Conservation (phyloP, 306 rosid genomes). For the Medicago ruthenica region DNA sequence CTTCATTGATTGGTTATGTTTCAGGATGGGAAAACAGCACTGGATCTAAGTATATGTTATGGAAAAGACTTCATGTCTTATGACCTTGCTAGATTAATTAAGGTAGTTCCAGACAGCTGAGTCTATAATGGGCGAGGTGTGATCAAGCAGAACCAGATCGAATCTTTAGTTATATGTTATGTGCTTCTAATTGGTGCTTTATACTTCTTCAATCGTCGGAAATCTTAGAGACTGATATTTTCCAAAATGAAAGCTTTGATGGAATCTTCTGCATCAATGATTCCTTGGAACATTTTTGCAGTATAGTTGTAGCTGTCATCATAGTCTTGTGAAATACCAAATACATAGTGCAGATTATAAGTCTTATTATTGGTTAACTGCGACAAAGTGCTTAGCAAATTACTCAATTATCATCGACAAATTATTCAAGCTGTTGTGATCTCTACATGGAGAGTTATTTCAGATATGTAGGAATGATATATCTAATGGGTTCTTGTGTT, state of each 20-base stretch:
- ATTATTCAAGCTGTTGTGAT: not conserved
- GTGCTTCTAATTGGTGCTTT: conserved; percentile 25
- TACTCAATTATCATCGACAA: conserved; percentile 3
- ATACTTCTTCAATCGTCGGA: conserved; percentile 26
- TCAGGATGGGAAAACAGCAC: conserved; percentile 87
- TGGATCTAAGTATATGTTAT: conserved; percentile 82
- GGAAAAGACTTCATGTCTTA: conserved; percentile 90
- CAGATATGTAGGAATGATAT: not conserved
- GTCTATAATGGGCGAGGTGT: conserved; percentile 48
- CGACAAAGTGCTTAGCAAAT: conserved; percentile 18
- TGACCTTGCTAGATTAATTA: conserved; percentile 80
- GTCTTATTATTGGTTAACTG: not conserved
- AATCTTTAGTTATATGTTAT: conserved; percentile 26
- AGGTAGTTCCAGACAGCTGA: conserved; percentile 56
- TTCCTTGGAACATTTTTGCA: conserved; percentile 26
- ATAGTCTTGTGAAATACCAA: conserved; percentile 23
- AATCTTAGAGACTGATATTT: conserved; percentile 28
- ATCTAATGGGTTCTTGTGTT: not conserved
- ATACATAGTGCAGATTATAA: not conserved
- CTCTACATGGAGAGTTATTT: conserved; percentile 7
- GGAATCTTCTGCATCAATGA: conserved; percentile 15
- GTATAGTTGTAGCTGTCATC: conserved; percentile 22
- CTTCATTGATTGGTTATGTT: conserved; percentile 34
- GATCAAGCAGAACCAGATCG: conserved; percentile 8
- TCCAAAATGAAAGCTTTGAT: conserved; percentile 35